Conservation (phyloP, 768 basidiomycete genomes). For the Tephrocybe sp. region DNA sequence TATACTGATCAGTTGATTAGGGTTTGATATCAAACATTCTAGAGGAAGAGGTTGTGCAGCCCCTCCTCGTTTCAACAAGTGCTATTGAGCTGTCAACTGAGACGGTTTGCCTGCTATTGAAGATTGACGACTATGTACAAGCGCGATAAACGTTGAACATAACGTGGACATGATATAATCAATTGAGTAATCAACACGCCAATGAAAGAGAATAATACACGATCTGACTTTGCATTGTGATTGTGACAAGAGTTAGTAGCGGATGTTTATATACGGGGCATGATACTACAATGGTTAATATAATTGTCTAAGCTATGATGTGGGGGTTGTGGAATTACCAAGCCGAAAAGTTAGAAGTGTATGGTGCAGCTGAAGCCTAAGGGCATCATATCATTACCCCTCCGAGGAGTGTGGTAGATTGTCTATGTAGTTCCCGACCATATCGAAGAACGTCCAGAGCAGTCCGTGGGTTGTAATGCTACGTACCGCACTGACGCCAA, state of each 20-base stretch:
- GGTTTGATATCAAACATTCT: conserved; percentile 96
- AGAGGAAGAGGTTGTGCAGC: conserved; percentile 97
- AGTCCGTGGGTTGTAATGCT: conserved; percentile 93
- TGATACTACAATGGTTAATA: conserved; percentile 20
- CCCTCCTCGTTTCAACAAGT: conserved; percentile 91
- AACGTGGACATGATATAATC: neutral
- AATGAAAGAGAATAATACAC: neutral
- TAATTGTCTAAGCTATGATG: conserved; percentile 18
- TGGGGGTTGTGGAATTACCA: neutral
- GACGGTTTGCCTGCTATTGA: conserved; percentile 93
- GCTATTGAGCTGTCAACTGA: conserved; percentile 95
- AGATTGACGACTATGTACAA: conserved; percentile 95
- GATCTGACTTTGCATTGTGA: conserved; percentile 2
- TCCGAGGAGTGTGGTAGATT: conserved; percentile 36
- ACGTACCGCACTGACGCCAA: conserved; percentile 90
- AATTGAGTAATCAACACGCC: neutral
- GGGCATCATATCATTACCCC: conserved; percentile 15
- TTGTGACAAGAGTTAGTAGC: neutral
- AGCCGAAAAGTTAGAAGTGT: conserved; percentile 8
- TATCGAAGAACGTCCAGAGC: conserved; percentile 92
- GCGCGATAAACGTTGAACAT: conserved; percentile 43
- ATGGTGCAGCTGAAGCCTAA: conserved; percentile 2
- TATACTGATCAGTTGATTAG: conserved; percentile 35
- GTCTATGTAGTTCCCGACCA: conserved; percentile 75
- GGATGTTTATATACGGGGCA: conserved; percentile 6